Evolutionary conservation across 352 stramenopile species (phyloP), one percentile per base, ranked within the genome.

Genomic region (Phytophthora fragariaefolia): DNA sequence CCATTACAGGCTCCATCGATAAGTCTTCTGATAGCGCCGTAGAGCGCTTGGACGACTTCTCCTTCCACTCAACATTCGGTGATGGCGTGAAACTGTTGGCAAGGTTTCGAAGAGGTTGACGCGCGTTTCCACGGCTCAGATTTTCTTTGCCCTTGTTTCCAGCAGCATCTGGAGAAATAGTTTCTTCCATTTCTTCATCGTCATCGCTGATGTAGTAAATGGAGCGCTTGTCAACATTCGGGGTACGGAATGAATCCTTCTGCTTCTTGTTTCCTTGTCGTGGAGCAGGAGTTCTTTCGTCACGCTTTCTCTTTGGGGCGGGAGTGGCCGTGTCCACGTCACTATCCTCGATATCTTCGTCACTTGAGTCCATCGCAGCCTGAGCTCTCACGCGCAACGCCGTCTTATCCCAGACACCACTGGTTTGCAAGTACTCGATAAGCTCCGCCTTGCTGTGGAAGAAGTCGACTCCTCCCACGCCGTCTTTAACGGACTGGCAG

Each of bases 31-130:
- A 28, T 38, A n/a, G n/a, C n/a, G n/a, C 32, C 12, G 45, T 18
- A 12, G 40, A 50, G 5, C 49, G 23, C 15, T 65, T 55, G 7
- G 53, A 40, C 6, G 6, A 30, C 22, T 65, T 73, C 7, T 71
- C 62, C 50, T 70, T 79, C 26, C 28, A 52, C 47, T 43, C 22
- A 43, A 32, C 17, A 49, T 47, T 58, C 10, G 85, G 81, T 26
- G 85, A 91, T n/a, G 85, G 85, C n/a, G 85, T 93, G 58, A 93
- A 89, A 48, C 69, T 77, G 48, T 87, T 79, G 0, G 69, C 71
- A 15, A 89, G 64, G 23, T 80, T 89, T 20, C 80, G 76, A 28
- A 80, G 58, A 10, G 54, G 73, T 24, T 72, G 64, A 7, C 70
- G 55, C 18, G 36, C 58, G 18, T 40, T 76, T 50, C 66, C 66